Conservation (phyloP, 2,329 filamentous ascomycete genomes). For the Cladosporium austrohemisphaericum region DNA sequence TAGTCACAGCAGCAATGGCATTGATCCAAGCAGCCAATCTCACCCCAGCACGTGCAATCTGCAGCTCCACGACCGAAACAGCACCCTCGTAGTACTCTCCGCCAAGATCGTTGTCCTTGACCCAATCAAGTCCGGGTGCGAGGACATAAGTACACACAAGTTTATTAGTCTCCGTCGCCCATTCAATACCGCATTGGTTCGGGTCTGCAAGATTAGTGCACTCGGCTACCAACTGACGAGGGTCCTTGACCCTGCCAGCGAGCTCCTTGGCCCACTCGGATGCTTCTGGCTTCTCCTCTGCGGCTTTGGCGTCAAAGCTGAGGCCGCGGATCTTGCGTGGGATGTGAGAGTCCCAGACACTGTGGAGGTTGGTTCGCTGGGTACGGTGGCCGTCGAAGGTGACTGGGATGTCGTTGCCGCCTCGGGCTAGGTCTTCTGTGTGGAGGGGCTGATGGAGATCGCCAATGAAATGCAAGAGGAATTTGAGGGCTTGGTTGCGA, state of each 20-base stretch:
- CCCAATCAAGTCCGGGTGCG: constrained; percentile 7
- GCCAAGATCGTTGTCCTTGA: constrained; percentile 33
- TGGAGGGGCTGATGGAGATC: constrained; percentile 63
- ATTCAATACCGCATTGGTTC: constrained; percentile 6
- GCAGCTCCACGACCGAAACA: constrained; percentile 39
- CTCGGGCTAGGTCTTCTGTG: constrained; percentile 45
- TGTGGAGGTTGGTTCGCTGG: constrained; percentile 41
- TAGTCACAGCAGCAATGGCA: constrained; percentile 27
- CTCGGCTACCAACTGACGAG: neutral
- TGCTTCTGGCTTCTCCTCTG: constrained; percentile 10
- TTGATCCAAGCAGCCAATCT: constrained; percentile 36
- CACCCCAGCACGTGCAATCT: constrained; percentile 43
- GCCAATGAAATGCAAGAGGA: constrained; percentile 57
- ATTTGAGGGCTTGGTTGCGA: constrained; percentile 44
- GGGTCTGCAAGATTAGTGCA: constrained; percentile 4
- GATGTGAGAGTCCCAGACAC: constrained; percentile 33
- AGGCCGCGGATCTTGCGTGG: constrained; percentile 7
- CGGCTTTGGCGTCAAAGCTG: constrained; percentile 2
- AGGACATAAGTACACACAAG: constrained; percentile 6
- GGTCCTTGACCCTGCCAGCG: neutral
- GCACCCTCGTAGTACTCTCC: constrained; percentile 33
- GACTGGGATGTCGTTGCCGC: constrained; percentile 44
- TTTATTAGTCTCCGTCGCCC: constrained; percentile 9
- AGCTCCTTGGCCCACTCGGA: constrained; percentile 1
- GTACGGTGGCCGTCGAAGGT: constrained; percentile 36